A percentile compares a stretch with the other conserved stretches of the same genome.
Evolutionary conservation across 345 rosid species (phyloP).

Genomic region (Xanthoceras sorbifolium): DNA sequence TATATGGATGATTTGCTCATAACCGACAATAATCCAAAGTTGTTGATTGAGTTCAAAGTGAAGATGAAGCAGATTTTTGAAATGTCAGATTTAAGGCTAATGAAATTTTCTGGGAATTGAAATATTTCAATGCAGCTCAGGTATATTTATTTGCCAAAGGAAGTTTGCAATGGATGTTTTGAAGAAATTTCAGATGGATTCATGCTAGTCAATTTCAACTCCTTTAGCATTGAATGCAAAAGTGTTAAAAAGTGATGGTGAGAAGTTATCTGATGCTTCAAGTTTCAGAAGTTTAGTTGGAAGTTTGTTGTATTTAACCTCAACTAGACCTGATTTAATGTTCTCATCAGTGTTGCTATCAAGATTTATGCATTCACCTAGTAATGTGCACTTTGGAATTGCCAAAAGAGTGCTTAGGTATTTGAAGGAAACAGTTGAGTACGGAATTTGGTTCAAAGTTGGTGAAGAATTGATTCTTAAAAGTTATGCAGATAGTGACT

Average conservation of each 20-base stretch:
- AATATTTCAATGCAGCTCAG: not conserved
- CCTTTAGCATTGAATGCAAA: not conserved
- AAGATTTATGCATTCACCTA: not conserved
- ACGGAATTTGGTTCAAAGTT: not conserved
- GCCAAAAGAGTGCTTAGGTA: not conserved
- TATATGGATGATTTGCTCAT: too few relatives aligned
- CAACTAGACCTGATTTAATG: not conserved
- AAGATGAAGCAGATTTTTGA: not conserved
- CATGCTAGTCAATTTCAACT: not conserved
- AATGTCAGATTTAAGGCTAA: not conserved
- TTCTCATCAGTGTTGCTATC: not conserved
- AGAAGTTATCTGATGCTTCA: not conserved
- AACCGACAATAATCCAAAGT: too few relatives aligned
- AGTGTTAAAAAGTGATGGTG: not conserved
- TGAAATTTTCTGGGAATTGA: not conserved
- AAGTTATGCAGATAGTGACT: not conserved
- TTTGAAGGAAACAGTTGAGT: not conserved
- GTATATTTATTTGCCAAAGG: not conserved
- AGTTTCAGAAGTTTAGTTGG: not conserved
- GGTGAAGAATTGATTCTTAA: too few relatives aligned
- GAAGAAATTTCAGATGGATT: not conserved
- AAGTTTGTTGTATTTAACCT: not conserved
- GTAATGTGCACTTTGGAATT: not conserved
- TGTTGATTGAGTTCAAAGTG: not conserved
- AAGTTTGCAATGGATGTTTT: not conserved